Percentiles rank a stretch among this genome's conserved stretches.
phyloP scores from a whole-genome alignment of 2,329 filamentous ascomycete species.

The Apiospora aurea region DNA sequence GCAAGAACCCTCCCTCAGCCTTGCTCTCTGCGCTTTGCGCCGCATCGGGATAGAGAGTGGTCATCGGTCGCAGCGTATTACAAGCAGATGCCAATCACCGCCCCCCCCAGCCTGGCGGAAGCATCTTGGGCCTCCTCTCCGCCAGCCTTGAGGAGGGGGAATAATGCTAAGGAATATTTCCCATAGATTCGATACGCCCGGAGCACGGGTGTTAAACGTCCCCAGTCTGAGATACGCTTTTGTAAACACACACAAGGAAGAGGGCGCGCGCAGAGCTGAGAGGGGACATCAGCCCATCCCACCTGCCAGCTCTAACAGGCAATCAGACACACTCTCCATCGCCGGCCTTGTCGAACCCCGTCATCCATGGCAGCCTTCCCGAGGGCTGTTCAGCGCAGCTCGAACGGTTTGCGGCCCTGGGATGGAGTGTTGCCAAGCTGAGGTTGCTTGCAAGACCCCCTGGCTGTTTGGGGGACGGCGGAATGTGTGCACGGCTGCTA shows the following conservation, averaged over 20 bases:
- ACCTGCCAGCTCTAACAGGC: neutral
- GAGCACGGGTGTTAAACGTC: constrained; percentile 14
- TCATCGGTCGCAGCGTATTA: neutral
- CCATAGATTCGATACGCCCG: constrained; percentile 1
- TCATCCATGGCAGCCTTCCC: neutral
- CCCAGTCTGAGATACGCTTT: constrained; percentile 3
- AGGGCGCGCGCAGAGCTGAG: neutral
- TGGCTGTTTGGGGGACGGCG: neutral
- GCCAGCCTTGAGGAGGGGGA: neutral
- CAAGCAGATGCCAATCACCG: neutral
- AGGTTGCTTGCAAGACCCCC: neutral
- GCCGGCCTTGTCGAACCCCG: too few species aligned
- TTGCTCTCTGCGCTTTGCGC: neutral
- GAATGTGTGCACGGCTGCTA: neutral
- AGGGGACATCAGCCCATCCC: constrained; percentile 6
- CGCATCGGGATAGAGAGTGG: too few species aligned
- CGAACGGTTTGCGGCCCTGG: constrained; percentile 1
- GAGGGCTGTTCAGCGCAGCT: constrained; percentile 6
- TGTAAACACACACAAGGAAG: neutral
- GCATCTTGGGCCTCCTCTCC: neutral
- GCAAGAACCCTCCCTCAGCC: neutral
- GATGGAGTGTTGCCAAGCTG: neutral
- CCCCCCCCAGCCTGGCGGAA: constrained; percentile 1
- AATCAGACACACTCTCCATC: neutral
- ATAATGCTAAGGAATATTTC: neutral